Base-by-base conservation (phyloP, 192 early-diverging fungal species). In the Mortierella antarctica region DNA sequence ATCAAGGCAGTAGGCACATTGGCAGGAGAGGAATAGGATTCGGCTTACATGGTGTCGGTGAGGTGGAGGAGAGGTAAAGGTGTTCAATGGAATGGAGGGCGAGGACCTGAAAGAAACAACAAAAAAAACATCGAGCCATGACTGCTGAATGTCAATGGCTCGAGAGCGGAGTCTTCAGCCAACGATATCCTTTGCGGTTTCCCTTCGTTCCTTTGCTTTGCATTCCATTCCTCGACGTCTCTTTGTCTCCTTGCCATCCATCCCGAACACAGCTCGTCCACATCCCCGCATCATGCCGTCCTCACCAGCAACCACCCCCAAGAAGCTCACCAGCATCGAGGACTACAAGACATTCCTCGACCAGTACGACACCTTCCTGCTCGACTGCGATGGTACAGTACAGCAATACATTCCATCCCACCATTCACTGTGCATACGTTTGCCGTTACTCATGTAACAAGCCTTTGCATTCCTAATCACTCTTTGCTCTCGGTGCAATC, bases 311-410 rank as follows among this genome's bases (percentile, higher is more conserved):
- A 51, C 23, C 41, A 20, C 50, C 18, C 82, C 83, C 10, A 62
- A 73, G 40, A 85, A 86, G 64, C 69, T 89, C 59, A 78, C 67
- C 49, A 74, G 82, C n/a, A 41, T 70, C 62, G 85, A 90, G 56
- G 87, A 90, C 40, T 85, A 84, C 40, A 67, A 88, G 45, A 65
- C 13, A 7, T 96, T 93, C 72, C 58, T 98, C 42, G 93, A 95
- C 74, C 83, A 83, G 50, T 91, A 89, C 66, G 97, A 99, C 79
- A 99, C 94, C 15, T 98, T 97, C 69, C 83, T 99, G 59, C 92
- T 99, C 53, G 98, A 99, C 86, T 98, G 96, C 85, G 98, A 99
- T 86, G 98, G 97, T 92, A 79, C 58, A 61, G 23, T n/a, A 17
- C 39, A 21, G 41, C 31, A 8, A 8, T 53, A 55, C 15, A 10